Conservation (phyloP, 2,329 filamentous ascomycete genomes). For the Metarhizium rileyi region DNA sequence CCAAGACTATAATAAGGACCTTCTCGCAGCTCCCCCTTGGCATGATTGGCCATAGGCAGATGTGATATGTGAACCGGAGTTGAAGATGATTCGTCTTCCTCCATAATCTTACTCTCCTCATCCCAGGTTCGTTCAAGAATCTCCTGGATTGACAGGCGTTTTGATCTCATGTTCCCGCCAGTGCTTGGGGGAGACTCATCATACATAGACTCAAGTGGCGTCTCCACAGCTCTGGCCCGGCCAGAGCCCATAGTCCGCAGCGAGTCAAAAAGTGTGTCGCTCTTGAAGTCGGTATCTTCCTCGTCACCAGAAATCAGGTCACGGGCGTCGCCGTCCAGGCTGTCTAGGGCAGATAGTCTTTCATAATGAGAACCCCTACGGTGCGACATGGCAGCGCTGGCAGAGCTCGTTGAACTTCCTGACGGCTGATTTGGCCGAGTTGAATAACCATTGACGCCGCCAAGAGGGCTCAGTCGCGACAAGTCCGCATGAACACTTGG, state of each 20-base stretch:
- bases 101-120: slow-evolving; percentile 46
- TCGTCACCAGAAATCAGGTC: slow-evolving; percentile 61
- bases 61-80: slow-evolving; percentile 38
- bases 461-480: slow-evolving; percentile 36
- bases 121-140: slow-evolving; percentile 47
- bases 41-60: slow-evolving; percentile 14
- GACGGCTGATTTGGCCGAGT: slow-evolving; percentile 32
- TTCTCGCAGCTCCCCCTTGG: background rate
- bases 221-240: slow-evolving; percentile 56
- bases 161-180: slow-evolving; percentile 40
- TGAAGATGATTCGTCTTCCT: slow-evolving; percentile 48
- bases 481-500: slow-evolving; percentile 47
- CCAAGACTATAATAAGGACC: slow-evolving; percentile 1
- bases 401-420: slow-evolving; percentile 31
- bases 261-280: slow-evolving; percentile 69
- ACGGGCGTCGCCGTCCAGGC: slow-evolving; percentile 59
- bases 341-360: slow-evolving; percentile 50
- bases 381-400: slow-evolving; percentile 28
- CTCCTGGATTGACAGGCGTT: slow-evolving; percentile 49
- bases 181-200: slow-evolving; percentile 64
- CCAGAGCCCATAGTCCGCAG: slow-evolving; percentile 61
- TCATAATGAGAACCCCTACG: slow-evolving; percentile 22
- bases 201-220: slow-evolving; percentile 70
- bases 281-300: slow-evolving; percentile 69
- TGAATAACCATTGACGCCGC: slow-evolving; percentile 25